Conservation (phyloP, 108 stramenopile species). For the Cyclotella sp. region DNA sequence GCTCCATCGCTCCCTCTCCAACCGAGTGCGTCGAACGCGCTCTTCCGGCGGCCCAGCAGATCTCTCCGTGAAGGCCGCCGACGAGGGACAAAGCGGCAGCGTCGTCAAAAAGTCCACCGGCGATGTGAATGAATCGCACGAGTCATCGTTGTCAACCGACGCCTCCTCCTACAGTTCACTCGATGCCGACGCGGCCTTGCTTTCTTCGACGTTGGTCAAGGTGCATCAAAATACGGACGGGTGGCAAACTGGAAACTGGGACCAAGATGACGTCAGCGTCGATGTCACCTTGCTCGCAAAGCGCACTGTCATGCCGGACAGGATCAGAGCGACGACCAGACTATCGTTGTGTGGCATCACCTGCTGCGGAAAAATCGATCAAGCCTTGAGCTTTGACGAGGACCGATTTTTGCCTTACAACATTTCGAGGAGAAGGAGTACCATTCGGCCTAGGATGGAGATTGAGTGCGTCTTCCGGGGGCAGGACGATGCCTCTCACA, state of each 20-base stretch:
- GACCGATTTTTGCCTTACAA: neutral
- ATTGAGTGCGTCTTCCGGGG: constrained; percentile 8
- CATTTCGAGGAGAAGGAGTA: constrained; percentile 2
- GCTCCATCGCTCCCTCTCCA: neutral
- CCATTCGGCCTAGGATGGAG: neutral
- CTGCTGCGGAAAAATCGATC: neutral
- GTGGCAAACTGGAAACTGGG: constrained; percentile 10
- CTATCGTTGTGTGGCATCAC: neutral
- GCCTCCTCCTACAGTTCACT: neutral
- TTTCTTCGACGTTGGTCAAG: constrained; percentile 8
- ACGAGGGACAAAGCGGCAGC: neutral
- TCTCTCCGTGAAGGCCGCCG: neutral
- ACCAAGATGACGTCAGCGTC: neutral
- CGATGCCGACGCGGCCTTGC: constrained; percentile 2
- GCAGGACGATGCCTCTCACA: neutral
- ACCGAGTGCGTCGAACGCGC: neutral
- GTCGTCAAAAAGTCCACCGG: neutral
- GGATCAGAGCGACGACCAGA: neutral
- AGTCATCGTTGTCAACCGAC: neutral
- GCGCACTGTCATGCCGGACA: neutral
- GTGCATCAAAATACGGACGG: constrained; percentile 7
- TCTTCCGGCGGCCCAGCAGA: neutral
- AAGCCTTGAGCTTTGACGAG: neutral
- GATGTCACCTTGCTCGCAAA: neutral
- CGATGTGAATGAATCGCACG: neutral